These are phyloP conservation scores for Aureobasidium sp. DNA, from an alignment of 2,329 filamentous ascomycete genomes.

Conservation along the genomic window DNA sequence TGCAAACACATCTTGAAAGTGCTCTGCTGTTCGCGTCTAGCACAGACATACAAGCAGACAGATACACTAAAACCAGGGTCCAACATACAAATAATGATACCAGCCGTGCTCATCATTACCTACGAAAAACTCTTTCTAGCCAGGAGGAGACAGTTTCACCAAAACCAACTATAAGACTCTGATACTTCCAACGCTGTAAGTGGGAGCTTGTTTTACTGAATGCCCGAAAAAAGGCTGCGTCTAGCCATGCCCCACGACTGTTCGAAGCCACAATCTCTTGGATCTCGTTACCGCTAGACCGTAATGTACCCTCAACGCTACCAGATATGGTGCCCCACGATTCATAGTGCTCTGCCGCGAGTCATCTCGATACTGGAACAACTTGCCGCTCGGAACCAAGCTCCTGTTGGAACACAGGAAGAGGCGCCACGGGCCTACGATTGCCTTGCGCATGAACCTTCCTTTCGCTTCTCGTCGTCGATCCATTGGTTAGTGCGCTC, in stretches of 20 bases:
- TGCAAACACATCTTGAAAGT: not conserved
- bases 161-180: constrained; percentile 1
- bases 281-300: constrained; percentile 1
- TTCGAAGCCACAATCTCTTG: not conserved
- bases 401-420: not conserved
- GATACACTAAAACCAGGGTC: not conserved
- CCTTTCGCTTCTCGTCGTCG: constrained; percentile 1
- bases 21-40: not conserved
- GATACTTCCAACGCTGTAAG: not conserved
- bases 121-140: not conserved
- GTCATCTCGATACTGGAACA: not conserved
- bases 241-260: not conserved
- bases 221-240: not conserved
- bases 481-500: not conserved
- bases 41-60: not conserved
- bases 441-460: not conserved
- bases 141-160: not conserved
- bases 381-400: not conserved
- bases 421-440: not conserved
- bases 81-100: not conserved
- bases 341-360: not conserved
- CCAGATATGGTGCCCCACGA: not conserved
- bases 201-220: not conserved
- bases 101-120: not conserved
- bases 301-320: constrained; percentile 1